Base-by-base conservation (phyloP, 768 basidiomycete species). In the Pleurotus citrinopileatus region DNA sequence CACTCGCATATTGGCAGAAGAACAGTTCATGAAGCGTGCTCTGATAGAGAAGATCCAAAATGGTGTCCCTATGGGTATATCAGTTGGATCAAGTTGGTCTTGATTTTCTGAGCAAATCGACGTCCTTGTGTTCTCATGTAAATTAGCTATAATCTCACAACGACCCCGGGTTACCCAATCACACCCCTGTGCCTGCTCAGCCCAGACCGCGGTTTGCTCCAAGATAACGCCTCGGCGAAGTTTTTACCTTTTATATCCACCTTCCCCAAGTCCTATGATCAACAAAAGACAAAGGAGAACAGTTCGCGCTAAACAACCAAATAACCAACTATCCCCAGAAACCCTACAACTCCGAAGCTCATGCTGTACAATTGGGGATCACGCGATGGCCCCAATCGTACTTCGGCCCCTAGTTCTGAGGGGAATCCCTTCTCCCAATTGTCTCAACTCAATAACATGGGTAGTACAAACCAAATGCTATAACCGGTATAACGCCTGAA, bases 21-120 rank as follows among this genome's bases (percentile, higher is more conserved):
- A 98, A 67, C 96, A 98, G 68, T 98, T 97, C 67, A 90, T 92
- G 87, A 95, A 96, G 74, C 84, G 94, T 58, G 95, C 94, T 40
- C 77, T 97, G 60, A 87, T 94, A 42, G 92, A 97, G 69, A 94
- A 94, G 79, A 97, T 98, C 63, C 80, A 81, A 61, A 64, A 66
- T 47, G 80, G 80, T 23, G 67, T 88, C 27, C 78, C 84, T 42
- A 73, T 79, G 71, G 76, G 77, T 61, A 71, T 66, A 64, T 70
- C 67, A 60, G 60, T 67, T 50, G 62, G 69, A 57, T 70, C 71
- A 63, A 70, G 72, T 67, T 75, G 70, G 71, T 60, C 73, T 64
- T 73, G 60, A 70, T 67, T 62, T 69, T 61, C 64, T 61, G 48
- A 43, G 55, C 45, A 53, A 58, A 56, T 58, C 48, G 32, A 51